Base-by-base conservation (phyloP, 2,329 filamentous ascomycete species). In the Didymella exigua region DNA sequence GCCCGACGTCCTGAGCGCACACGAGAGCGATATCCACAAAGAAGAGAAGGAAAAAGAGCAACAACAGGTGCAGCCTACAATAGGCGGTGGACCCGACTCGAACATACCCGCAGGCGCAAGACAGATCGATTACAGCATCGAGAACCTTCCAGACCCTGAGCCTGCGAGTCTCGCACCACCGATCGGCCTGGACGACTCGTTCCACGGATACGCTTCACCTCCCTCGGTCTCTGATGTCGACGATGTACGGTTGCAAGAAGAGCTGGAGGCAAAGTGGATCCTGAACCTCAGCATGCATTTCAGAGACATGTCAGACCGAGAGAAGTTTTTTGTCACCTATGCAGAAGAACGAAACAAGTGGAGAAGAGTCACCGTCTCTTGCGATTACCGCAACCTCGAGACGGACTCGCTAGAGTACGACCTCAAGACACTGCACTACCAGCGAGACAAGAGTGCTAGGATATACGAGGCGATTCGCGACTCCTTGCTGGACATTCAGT, bases 231-330 rank as follows among this genome's bases (percentile, higher is more conserved):
- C 71, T 2, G 71, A 69, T 26, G 63, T 76, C 11, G 77, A 89
- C 66, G 85, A 89, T 48, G 78, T 81, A 47, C 80, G 85, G 65
- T 83, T 96, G 61, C 86, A 89, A 61, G 86, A 90, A 59, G 93
- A 98, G 75, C 82, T 97, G 50, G 92, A 97, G 69, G 85, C 82
- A 57, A 88, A 85, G 68, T 99, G 95, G 95, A 98, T 99, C 56
- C 81, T 99, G 64, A 99, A 99, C 70, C 83, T 98, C 56, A 97
- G 92, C 76, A 97, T 99, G 95, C 92, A 96, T 75, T 99, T 97
- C 75, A 86, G 93, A 55, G 95, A 99, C 77, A 88, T 89, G 67
- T 96, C 93, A 11, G 90, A 90, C 66, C 85, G 93, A 37, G 95
- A 99, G 75, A 99, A 99, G 75, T 98, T 98, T 79, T 99, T 98